Percentiles rank a stretch among this genome's conserved stretches.
phyloP scores from a whole-genome alignment of 2,329 filamentous ascomycete genomes.

The Diplocarpon mali region DNA sequence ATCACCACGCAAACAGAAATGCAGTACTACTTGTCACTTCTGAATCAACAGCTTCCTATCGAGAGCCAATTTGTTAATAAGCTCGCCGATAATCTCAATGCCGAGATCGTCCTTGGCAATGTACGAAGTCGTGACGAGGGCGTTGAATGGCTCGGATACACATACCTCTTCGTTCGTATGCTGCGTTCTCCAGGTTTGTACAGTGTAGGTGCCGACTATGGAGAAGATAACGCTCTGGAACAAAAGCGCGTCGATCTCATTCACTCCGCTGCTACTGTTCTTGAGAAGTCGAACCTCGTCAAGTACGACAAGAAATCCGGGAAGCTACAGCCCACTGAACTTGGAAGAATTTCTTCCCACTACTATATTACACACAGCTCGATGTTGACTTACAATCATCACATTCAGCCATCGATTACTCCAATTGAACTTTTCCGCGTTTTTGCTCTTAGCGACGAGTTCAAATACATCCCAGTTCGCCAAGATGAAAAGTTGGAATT shows the following conservation, averaged over 20 bases:
- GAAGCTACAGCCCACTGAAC: conserved; percentile 78
- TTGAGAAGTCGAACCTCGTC: conserved; percentile 79
- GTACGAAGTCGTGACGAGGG: conserved; percentile 85
- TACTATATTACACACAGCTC: conserved; percentile 97
- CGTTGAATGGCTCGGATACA: conserved; percentile 98
- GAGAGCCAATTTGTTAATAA: conserved; percentile 93
- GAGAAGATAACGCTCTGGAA: conserved; percentile 80
- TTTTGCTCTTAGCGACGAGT: conserved; percentile 92
- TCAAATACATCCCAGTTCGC: conserved; percentile 96
- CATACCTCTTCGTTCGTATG: conserved; percentile 97
- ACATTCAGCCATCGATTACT: conserved; percentile 86
- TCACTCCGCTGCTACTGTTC: conserved; percentile 78
- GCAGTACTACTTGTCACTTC: conserved; percentile 90
- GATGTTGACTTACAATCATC: conserved; percentile 93
- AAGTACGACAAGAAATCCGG: conserved; percentile 95
- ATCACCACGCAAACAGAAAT: conserved; percentile 93
- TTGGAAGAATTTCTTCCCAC: conserved; percentile 91
- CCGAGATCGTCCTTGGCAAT: conserved; percentile 90
- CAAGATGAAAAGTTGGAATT: conserved; percentile 97
- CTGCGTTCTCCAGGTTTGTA: conserved; percentile 89
- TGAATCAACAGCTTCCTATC: conserved; percentile 96
- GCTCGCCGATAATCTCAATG: conserved; percentile 90
- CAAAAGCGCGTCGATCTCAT: conserved; percentile 97
- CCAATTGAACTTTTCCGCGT: conserved; percentile 95
- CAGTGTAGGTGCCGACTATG: conserved; percentile 91